These are phyloP conservation scores for Phytophthora pseudosyringae DNA, from an alignment of 352 stramenopile genomes.

Conservation along the genomic window DNA sequence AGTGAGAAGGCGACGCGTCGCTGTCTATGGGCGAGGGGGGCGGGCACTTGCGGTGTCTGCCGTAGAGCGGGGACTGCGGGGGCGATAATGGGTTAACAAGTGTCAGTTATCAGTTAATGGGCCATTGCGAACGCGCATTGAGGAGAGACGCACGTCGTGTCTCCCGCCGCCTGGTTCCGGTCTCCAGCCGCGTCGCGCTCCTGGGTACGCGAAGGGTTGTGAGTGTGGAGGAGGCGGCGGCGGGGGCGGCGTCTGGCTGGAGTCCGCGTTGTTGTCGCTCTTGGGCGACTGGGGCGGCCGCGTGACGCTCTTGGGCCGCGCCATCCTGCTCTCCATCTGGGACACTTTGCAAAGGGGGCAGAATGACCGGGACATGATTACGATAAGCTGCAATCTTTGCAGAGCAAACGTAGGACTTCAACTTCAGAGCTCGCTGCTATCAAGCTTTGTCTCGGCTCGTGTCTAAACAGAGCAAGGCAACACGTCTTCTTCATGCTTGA, in stretches of 20 bases:
- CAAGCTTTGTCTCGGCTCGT: too few relatives aligned
- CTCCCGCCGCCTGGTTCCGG: slow-evolving; percentile 11
- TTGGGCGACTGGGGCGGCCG: neutral
- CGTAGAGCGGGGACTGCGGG: slow-evolving; percentile 11
- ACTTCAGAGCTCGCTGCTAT: too few relatives aligned
- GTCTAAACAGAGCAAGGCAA: too few relatives aligned
- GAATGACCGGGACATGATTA: slow-evolving; percentile 2
- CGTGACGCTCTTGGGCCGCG: slow-evolving; percentile 1
- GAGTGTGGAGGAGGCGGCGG: neutral
- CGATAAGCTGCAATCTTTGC: slow-evolving; percentile 15
- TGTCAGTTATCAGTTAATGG: slow-evolving; percentile 3
- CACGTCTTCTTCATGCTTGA: too few relatives aligned
- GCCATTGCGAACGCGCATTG: neutral
- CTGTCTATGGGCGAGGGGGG: slow-evolving; percentile 8
- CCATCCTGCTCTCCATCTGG: slow-evolving; percentile 19
- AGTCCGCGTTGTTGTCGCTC: slow-evolving; percentile 18
- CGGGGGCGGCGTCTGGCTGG: too few relatives aligned
- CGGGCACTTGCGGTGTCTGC: slow-evolving; percentile 12
- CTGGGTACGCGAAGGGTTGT: neutral
- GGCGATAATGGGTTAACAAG: too few relatives aligned
- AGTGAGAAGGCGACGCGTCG: slow-evolving; percentile 1
- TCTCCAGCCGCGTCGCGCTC: slow-evolving; percentile 14
- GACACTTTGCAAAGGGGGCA: slow-evolving; percentile 6
- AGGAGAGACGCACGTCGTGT: slow-evolving; percentile 33
- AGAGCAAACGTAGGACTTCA: slow-evolving; percentile 16